phyloP scores from a whole-genome alignment of 164 flowering plant genomes.

The Santalum album region DNA sequence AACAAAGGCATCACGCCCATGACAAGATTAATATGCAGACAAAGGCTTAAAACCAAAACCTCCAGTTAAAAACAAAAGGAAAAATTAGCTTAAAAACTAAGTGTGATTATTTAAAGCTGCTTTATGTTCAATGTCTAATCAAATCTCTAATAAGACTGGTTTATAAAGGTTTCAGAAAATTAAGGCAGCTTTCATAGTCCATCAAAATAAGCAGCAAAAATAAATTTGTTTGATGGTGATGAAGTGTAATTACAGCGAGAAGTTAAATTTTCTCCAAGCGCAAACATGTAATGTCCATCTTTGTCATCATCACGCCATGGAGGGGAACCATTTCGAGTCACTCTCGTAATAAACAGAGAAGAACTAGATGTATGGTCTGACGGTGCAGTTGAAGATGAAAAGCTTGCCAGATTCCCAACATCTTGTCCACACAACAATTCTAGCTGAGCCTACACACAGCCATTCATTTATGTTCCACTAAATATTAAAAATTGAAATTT shows the following conservation, averaged over 20 bases:
- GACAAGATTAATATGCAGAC: too few relatives aligned
- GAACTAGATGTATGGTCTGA: slow-evolving; percentile 44
- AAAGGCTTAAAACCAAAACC: too few relatives aligned
- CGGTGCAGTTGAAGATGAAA: slow-evolving; percentile 48
- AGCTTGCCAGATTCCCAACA: slow-evolving; percentile 60
- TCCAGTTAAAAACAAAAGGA: too few relatives aligned
- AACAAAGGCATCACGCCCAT: too few relatives aligned
- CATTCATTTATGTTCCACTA: slow-evolving; percentile 56
- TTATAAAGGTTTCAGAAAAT: too few relatives aligned
- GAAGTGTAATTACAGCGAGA: slow-evolving; percentile 95
- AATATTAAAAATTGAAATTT: slow-evolving; percentile 17
- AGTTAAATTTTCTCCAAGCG: slow-evolving; percentile 95
- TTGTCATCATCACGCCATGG: slow-evolving; percentile 97
- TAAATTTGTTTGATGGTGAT: slow-evolving; percentile 23
- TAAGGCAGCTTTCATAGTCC: too few relatives aligned
- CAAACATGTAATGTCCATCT: slow-evolving; percentile 99
- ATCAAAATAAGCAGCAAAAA: too few relatives aligned
- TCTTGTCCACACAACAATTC: slow-evolving; percentile 85
- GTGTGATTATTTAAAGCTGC: too few relatives aligned
- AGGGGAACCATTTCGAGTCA: slow-evolving; percentile 87
- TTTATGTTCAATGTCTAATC: too few relatives aligned
- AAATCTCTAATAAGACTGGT: too few relatives aligned
- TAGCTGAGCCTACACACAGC: slow-evolving; percentile 98
- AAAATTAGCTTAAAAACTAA: too few relatives aligned
- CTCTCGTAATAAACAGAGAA: slow-evolving; percentile 54